A percentile compares a stretch with the other conserved stretches of the same genome.
phyloP scores from a whole-genome alignment of 2,329 filamentous ascomycete species.

The Colletotrichum incanum region DNA sequence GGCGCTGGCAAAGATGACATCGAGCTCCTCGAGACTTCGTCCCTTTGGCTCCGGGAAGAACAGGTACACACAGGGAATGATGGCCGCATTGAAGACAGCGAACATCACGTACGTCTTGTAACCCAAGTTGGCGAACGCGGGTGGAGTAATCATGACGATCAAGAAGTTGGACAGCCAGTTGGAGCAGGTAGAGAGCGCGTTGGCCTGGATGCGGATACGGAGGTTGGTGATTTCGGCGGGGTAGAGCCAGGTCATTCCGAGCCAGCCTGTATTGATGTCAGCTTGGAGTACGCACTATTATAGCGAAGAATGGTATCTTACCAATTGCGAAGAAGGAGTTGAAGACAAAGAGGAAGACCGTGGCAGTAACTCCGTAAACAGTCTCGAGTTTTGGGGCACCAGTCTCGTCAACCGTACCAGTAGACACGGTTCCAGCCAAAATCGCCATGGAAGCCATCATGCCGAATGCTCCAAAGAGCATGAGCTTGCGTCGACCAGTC shows the following conservation, averaged over 20 bases:
- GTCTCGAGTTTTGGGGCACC: conserved; percentile 49
- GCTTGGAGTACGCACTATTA: neutral
- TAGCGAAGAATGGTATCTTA: neutral
- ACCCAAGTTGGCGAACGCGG: conserved; percentile 68
- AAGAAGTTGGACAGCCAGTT: conserved; percentile 77
- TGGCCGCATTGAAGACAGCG: conserved; percentile 66
- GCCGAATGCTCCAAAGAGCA: conserved; percentile 75
- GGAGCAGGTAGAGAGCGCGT: conserved; percentile 74
- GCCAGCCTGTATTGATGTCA: conserved; percentile 57
- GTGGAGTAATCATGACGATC: conserved; percentile 77
- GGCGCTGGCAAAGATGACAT: conserved; percentile 56
- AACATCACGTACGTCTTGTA: conserved; percentile 72
- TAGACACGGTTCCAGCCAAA: conserved; percentile 53
- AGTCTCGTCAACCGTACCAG: conserved; percentile 50
- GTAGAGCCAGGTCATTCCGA: conserved; percentile 75
- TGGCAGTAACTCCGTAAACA: conserved; percentile 51
- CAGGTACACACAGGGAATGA: conserved; percentile 67
- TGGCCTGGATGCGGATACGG: conserved; percentile 73
- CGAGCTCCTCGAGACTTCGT: conserved; percentile 75
- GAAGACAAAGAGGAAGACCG: conserved; percentile 73
- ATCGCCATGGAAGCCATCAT: conserved; percentile 76
- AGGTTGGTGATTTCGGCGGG: conserved; percentile 74
- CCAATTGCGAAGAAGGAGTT: conserved; percentile 72
- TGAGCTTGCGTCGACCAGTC: conserved; percentile 72
- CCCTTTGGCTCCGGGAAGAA: conserved; percentile 69